These are phyloP conservation scores for Metschnikowia vanudenii DNA, from an alignment of 805 yeast species.

Conservation along the genomic window DNA sequence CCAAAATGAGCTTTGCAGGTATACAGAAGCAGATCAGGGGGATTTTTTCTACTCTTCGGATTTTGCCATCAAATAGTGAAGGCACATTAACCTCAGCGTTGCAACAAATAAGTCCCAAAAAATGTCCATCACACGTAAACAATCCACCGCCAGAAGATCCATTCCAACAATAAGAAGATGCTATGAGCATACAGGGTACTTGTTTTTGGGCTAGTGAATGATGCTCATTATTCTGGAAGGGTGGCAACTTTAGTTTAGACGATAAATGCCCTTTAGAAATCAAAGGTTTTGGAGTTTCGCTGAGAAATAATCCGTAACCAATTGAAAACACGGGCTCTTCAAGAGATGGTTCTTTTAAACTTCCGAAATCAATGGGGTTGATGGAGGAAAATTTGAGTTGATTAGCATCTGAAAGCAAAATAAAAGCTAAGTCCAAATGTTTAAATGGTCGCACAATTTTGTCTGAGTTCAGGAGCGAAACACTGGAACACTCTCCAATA, in stretches of 20 bases:
- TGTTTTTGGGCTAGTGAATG: neutral
- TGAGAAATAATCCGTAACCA: too few relatives aligned
- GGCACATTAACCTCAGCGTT: conserved; percentile 40
- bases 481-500: neutral
- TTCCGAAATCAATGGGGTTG: too few relatives aligned
- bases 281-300: too few relatives aligned
- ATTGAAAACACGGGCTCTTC: too few relatives aligned
- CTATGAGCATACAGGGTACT: conserved; percentile 26
- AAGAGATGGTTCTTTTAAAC: too few relatives aligned
- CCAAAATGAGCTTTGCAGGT: conserved; percentile 35
- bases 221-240: neutral
- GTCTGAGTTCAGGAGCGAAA: conserved; percentile 1
- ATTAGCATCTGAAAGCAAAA: too few relatives aligned
- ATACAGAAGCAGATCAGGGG: conserved; percentile 31
- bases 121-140: conserved; percentile 21
- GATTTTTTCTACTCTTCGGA: conserved; percentile 27
- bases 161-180: conserved; percentile 49
- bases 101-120: conserved; percentile 45
- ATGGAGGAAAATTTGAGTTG: too few relatives aligned
- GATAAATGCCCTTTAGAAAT: conserved; percentile 35
- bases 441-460: conserved; percentile 31
- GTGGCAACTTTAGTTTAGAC: conserved; percentile 17
- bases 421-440: conserved; percentile 40
- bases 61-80: neutral
- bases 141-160: conserved; percentile 53